These are phyloP conservation scores for Blastobotrys muscicola DNA, from an alignment of 805 yeast genomes.

Conservation along the genomic window DNA sequence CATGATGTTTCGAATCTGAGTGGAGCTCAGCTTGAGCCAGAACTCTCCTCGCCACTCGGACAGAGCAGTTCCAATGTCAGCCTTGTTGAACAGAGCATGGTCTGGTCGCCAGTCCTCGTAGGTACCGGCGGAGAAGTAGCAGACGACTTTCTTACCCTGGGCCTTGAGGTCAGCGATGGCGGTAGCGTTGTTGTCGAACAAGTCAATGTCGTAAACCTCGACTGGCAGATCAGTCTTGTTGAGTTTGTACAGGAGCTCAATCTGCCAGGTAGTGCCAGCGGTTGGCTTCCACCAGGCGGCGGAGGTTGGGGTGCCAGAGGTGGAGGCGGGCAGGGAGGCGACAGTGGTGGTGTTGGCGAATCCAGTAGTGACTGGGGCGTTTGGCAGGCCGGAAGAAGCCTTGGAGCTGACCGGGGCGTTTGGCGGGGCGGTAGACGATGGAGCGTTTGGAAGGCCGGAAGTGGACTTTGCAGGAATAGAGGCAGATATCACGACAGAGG, in stretches of 20 bases:
- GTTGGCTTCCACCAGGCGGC: background rate
- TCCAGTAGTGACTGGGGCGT: too few relatives aligned
- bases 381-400: too few relatives aligned
- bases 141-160: conserved; percentile 20
- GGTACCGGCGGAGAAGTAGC: conserved; percentile 28
- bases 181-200: conserved; percentile 15
- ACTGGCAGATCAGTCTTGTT: conserved; percentile 5
- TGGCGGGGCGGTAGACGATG: too few relatives aligned
- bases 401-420: too few relatives aligned
- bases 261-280: background rate
- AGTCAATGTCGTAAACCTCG: conserved; percentile 22
- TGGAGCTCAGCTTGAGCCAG: conserved; percentile 22
- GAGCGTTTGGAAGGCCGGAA: too few relatives aligned
- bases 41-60: conserved; percentile 26
- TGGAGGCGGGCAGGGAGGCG: too few relatives aligned
- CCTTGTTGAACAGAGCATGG: conserved; percentile 11
- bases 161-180: conserved; percentile 17
- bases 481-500: too few relatives aligned
- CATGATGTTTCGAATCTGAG: conserved; percentile 19
- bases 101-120: conserved; percentile 27
- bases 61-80: conserved; percentile 21
- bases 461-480: too few relatives aligned
- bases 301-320: too few relatives aligned
- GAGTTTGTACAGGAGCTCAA: conserved; percentile 9
- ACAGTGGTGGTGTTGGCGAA: too few relatives aligned